Evolutionary conservation across 2,329 filamentous ascomycete genomes (phyloP), one percentile per base, ranked within the genome.

Genomic region (Elsinoe ampelina): DNA sequence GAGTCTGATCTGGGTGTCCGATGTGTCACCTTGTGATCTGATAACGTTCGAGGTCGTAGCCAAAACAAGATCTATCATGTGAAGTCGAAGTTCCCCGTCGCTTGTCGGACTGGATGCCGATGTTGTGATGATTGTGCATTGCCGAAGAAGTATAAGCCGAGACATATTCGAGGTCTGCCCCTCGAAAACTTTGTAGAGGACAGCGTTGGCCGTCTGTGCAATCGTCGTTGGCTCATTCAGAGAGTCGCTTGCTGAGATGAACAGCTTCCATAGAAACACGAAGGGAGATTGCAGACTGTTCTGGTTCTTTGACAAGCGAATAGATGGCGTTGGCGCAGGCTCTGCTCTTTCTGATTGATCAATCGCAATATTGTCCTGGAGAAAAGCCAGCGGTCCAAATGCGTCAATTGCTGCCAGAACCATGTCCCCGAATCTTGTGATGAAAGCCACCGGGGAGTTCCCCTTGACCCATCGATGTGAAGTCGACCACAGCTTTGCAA

Each of bases 401-500:
- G 72, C 72, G 10, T 73, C 66, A 11, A 82, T 72, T 13, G 78
- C 74, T n/a, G 71, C 42, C 35, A 56, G 72, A 6, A 78, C 67
- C 12, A 85, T 63, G 56, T 77, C 79, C 15, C 71, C 68, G 60
- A 80, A 79, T 32, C 75, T 74, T 20, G 74, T 70, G 22, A 75
- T 74, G 67, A 77, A 77, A 32, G 72, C 63, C n/a, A 61, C 36
- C 13, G 66, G 61, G 10, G 60, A 42, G 5, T 61, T 61, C 51
- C 58, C 60, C 50, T 71, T 70, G 26, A 73, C 63, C 2, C 68
- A 70, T 11, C 65, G 62, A 2, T 75, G 76, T 2, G 81, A 81
- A 11, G 65, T 68, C 15, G 75, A 75, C 89, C 90, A 95, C 2
- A 91, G 70, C 22, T 79, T 81, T 50, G 82, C 80, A 5, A 95